A percentile compares a stretch with the other conserved stretches of the same genome.
Conservation (phyloP, 2,329 filamentous ascomycete genomes). For the Calonectria fujianensis region DNA sequence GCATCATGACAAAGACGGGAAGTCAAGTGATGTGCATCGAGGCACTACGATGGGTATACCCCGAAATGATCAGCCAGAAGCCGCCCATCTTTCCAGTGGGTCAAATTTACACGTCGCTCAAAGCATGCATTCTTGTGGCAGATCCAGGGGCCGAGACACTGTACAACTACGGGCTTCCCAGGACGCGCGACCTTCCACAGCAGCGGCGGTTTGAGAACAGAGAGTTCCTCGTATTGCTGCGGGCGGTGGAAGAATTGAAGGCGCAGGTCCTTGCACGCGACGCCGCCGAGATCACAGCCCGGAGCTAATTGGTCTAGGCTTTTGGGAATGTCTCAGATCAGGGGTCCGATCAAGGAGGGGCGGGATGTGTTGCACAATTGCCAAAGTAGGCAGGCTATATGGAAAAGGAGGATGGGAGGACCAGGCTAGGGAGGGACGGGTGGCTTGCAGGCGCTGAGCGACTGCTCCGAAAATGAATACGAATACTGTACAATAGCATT, state of each 20-base stretch:
- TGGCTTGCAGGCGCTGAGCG: slow-evolving; percentile 34
- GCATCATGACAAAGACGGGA: slow-evolving; percentile 65
- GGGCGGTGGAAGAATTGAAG: slow-evolving; percentile 56
- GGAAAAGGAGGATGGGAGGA: slow-evolving; percentile 17
- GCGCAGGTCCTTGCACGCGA: slow-evolving; percentile 39
- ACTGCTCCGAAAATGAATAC: slow-evolving; percentile 25
- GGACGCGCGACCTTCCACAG: slow-evolving; percentile 34
- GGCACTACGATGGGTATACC: slow-evolving; percentile 72
- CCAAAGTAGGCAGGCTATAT: slow-evolving; percentile 6
- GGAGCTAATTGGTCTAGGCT: slow-evolving; percentile 4
- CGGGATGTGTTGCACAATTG: not conserved
- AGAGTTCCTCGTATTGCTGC: slow-evolving; percentile 59
- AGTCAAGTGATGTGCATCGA: slow-evolving; percentile 67
- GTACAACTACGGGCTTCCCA: slow-evolving; percentile 43
- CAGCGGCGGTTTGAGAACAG: slow-evolving; percentile 54
- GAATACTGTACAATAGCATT: slow-evolving; percentile 36
- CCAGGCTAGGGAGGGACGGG: slow-evolving; percentile 17
- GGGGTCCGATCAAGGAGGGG: not conserved
- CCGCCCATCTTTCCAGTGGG: slow-evolving; percentile 68
- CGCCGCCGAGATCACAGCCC: slow-evolving; percentile 34
- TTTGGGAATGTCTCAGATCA: slow-evolving; percentile 12
- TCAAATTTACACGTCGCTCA: slow-evolving; percentile 68
- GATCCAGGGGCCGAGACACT: slow-evolving; percentile 69
- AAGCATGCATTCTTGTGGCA: slow-evolving; percentile 72
- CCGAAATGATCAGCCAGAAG: slow-evolving; percentile 75